Evolutionary conservation across 2,329 filamentous ascomycete species (phyloP), one percentile per base, ranked within the genome.

Genomic region (Xylaria sp.): DNA sequence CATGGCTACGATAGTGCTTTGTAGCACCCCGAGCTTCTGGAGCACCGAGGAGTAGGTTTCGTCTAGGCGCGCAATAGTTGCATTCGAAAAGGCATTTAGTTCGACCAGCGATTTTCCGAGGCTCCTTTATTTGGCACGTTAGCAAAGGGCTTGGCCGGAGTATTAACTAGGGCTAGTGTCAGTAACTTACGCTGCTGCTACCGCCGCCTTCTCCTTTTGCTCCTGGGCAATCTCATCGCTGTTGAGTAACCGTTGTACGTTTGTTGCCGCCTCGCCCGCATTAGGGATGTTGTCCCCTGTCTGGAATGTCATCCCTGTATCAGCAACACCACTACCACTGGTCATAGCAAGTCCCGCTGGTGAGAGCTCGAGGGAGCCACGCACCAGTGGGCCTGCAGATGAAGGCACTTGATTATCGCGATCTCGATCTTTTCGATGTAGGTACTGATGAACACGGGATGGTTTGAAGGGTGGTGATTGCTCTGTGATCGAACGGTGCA

Each of bases 21-120:
- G 89, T 45, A 94, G 82, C 0, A 84, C 79, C 58, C 85, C 85
- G 57, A 92, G 84, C 75, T 91, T 92, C 76, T 93, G 89, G 34
- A 93, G 83, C 9, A 94, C 86, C 0, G 88, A 87, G 71, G 92
- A 92, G 80, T 94, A 94, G 2, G 90, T 90, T 67, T 91, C 88
- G 77, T 94, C 92, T 50, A 95, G 86, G 39, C 86, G 86, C 68
- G 86, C 84, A 17, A 89, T 92, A 27, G 89, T 88, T 24, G 84
- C 80, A 64, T 88, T 84, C 24, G 91, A 91, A 77, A 89, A 85
- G 36, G 85, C 81, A 72, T 85, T 85, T 11, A 94, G 82, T 57
- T 85, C 82, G 27, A 78, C 76, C 0, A 90, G 80, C 3, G 86
- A 84, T 64, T 84, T 84, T 70, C 82, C 83, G 21, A 90, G 74